phyloP scores from a whole-genome alignment of 83 land plant genomes.

The Diphasiastrum complanatum region DNA sequence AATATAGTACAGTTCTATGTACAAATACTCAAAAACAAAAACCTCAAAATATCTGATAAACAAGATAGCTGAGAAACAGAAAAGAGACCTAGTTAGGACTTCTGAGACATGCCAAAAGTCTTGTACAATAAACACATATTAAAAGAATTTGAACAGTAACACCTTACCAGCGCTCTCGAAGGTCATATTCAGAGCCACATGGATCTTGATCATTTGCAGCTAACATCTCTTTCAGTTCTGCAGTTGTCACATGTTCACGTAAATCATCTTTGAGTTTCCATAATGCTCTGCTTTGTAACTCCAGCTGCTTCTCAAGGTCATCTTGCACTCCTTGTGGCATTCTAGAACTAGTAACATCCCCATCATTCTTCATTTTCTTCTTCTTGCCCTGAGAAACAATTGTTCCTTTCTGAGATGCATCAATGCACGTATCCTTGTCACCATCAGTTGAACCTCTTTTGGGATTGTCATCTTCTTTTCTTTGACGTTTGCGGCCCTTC shows the following conservation, averaged over 20 bases:
- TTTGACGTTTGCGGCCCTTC: too few relatives aligned
- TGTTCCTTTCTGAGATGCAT: too few relatives aligned
- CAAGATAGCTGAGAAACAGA: neutral
- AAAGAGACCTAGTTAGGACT: neutral
- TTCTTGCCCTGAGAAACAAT: too few relatives aligned
- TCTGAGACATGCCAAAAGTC: neutral
- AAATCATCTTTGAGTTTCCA: constrained; percentile 84
- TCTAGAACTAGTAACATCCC: too few relatives aligned
- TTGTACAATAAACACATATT: neutral
- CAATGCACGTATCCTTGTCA: too few relatives aligned
- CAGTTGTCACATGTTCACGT: constrained; percentile 54
- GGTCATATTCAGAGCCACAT: constrained; percentile 72
- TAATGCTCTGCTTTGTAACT: constrained; percentile 56
- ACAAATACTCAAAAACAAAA: neutral
- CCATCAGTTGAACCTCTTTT: too few relatives aligned
- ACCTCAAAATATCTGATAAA: neutral
- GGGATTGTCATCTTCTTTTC: too few relatives aligned
- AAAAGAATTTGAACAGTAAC: neutral
- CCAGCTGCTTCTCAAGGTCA: constrained; percentile 46
- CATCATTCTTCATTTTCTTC: too few relatives aligned
- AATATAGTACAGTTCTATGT: too few relatives aligned
- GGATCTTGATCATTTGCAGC: constrained; percentile 60
- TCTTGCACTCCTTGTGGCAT: constrained; percentile 5
- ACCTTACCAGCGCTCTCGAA: constrained; percentile 86
- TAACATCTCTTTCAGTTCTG: constrained; percentile 82